phyloP scores from a whole-genome alignment of 176 grass and related monocot species.

The Oropetium thomaeum region DNA sequence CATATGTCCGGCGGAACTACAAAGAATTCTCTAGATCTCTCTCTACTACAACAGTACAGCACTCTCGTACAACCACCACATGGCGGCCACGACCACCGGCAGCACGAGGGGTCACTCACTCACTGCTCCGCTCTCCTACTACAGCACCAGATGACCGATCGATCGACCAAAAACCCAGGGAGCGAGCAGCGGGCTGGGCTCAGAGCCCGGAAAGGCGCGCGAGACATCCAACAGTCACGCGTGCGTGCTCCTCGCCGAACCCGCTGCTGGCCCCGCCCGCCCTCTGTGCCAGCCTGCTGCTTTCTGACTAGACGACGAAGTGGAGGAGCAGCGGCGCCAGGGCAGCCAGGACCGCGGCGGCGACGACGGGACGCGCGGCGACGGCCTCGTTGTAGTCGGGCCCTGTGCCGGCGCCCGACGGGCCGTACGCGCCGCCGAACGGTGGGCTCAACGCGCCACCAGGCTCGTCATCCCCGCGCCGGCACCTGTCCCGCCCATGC shows the following conservation, averaged over 20 bases:
- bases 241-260: too few species aligned
- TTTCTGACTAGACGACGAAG: not conserved
- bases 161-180: constrained; percentile 37
- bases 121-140: too few species aligned
- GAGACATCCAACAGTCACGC: too few species aligned
- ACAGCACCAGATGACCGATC: not conserved
- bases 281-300: not conserved
- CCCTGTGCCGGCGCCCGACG: constrained; percentile 19
- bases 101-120: not conserved
- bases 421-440: constrained; percentile 46
- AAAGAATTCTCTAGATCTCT: constrained; percentile 31
- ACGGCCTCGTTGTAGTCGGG: constrained; percentile 35
- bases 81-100: constrained; percentile 6
- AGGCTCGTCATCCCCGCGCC: constrained; percentile 4
- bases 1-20: constrained; percentile 25
- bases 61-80: not conserved
- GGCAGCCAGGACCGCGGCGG: not conserved
- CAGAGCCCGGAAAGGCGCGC: not conserved
- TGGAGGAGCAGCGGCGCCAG: not conserved
- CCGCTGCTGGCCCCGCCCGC: not conserved
- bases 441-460: constrained; percentile 39
- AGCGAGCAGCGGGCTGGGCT: too few species aligned
- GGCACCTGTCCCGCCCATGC: not conserved
- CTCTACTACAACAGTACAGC: too few species aligned
- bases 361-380: not conserved